Base-by-base conservation (phyloP, 225 moss, liverwort and hornwort species). In the Neckera pumila region DNA sequence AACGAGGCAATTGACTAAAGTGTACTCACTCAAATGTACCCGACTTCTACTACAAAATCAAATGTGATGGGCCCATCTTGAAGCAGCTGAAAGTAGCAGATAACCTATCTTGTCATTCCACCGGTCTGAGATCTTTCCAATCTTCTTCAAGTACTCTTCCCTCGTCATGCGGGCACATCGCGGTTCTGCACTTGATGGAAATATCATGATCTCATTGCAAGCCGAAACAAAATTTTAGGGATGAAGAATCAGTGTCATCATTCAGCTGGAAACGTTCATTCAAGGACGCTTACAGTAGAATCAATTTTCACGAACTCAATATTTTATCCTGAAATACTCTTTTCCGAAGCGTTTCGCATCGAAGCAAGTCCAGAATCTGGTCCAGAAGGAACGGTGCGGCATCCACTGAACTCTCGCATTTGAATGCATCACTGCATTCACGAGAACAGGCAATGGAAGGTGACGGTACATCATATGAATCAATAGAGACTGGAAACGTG, bases 81-180 rank as follows among this genome's bases (percentile, higher is more conserved):
- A 56, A 80, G 67, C 36, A 62, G 76, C 27, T 85, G 45, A 33
- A 27, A 36, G 26, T 59, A 22, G 30, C n/a, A 54, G 17, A 40
- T 11, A 64, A 42, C 63, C 10, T 60, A 86, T 85, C 79, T 5
- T 60, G 73, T 31, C 51, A 17, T 66, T 66, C 45, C 36, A 64
- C 43, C 9, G n/a, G 51, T 65, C 31, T n/a, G 73, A 73, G 49
- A 90, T 78, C 83, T 66, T 86, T 80, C 73, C 90, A 33, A 86
- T 92, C 86, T 67, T 88, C 83, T 45, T 83, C 75, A 88, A 73
- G 60, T 83, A 86, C 88, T 90, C 83, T 69, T 85, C 74, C 36
- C 73, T 83, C 40, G 88, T 86, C 89, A 88, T 34, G 67, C 58
- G 36, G 64, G 82, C 43, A 79, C 86, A 79, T 90, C 86, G 38